These are phyloP conservation scores for Pleochaeta shiraiana DNA, from an alignment of 2,329 filamentous ascomycete species.

Conservation along the genomic window DNA sequence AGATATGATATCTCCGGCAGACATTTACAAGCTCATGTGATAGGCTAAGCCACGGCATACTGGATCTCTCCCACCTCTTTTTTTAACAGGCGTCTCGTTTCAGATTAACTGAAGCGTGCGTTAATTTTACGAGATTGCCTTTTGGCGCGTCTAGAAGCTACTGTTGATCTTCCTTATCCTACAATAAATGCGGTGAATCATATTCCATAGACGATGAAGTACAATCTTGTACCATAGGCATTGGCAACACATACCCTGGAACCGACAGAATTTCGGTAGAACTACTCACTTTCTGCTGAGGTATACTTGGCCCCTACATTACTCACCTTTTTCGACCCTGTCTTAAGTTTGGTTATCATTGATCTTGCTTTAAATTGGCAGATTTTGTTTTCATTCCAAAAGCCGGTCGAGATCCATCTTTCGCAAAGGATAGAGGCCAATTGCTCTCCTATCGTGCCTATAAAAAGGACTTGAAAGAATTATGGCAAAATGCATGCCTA, in stretches of 20 bases:
- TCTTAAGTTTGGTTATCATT: background rate
- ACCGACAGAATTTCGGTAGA: background rate
- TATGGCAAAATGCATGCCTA: too few relatives aligned
- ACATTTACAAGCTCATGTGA: background rate
- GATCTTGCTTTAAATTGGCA: background rate
- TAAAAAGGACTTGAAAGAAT: background rate
- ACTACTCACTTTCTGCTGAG: background rate
- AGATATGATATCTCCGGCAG: background rate
- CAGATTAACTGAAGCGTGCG: background rate
- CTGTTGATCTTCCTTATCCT: background rate
- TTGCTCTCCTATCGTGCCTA: background rate
- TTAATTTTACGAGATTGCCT: background rate
- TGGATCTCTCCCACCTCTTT: background rate
- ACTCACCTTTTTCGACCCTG: background rate
- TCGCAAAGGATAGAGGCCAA: background rate
- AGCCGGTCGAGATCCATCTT: conserved; percentile 10
- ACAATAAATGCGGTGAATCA: background rate
- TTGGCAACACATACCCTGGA: background rate
- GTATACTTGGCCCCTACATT: background rate
- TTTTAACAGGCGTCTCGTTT: background rate
- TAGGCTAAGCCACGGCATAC: background rate
- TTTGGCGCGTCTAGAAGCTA: background rate
- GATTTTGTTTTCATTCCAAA: background rate
- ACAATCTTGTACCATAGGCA: background rate
- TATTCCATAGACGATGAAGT: background rate